phyloP scores from a whole-genome alignment of 73 alveolate species.

The Paramecium pentaurelia region DNA sequence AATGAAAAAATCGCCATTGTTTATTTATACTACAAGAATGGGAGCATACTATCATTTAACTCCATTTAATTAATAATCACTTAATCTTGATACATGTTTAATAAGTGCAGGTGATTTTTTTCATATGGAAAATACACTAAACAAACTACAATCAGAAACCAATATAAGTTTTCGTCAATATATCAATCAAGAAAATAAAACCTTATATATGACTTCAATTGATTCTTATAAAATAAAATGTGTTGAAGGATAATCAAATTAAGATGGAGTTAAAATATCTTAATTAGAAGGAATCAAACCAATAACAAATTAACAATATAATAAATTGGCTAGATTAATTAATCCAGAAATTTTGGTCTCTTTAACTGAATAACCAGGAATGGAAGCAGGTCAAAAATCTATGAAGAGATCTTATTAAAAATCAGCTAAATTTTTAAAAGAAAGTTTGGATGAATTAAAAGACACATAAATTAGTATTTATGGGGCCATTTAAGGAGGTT shows the following conservation, averaged over 20 bases:
- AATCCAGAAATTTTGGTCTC: slow-evolving; percentile 27
- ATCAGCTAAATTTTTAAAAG: neutral
- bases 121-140: neutral
- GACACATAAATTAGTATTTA: neutral
- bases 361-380: neutral
- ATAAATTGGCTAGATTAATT: neutral
- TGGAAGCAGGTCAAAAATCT: neutral
- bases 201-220: neutral
- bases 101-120: slow-evolving; percentile 2
- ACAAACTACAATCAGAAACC: neutral
- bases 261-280: neutral
- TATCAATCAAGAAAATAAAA: neutral
- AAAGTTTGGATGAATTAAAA: neutral
- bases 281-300: neutral
- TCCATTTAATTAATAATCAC: neutral
- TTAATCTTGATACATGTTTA: neutral
- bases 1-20: neutral
- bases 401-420: neutral
- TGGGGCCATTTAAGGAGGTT: slow-evolving; percentile 28
- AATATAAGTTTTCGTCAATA: neutral
- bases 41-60: slow-evolving; percentile 10
- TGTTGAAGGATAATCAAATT: neutral
- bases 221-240: slow-evolving; percentile 21
- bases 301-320: neutral
- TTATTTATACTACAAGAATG: neutral